Evolutionary conservation across 306 rosid genomes (phyloP).

Genomic region (Vigna trinervia): DNA sequence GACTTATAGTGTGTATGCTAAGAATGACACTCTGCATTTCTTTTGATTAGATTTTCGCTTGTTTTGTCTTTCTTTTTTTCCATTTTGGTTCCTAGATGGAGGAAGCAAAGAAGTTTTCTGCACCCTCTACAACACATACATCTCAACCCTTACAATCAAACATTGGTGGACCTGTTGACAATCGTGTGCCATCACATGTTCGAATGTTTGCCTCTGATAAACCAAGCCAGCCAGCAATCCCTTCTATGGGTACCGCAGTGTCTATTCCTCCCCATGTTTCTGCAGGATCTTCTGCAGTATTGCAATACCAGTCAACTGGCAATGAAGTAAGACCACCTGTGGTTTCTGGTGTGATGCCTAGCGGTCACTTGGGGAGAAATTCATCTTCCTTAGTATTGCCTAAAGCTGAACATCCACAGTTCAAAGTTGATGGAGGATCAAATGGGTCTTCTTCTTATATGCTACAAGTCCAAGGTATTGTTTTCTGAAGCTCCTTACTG

Average conservation of each 20-base stretch:
- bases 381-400: slow-evolving; percentile 63
- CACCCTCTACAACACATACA: slow-evolving; percentile 63
- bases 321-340: slow-evolving; percentile 63
- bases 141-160: slow-evolving; percentile 71
- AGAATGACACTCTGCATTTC: neutral
- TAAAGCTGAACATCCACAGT: slow-evolving; percentile 66
- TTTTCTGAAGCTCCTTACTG: slow-evolving; percentile 27
- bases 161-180: slow-evolving; percentile 59
- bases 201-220: slow-evolving; percentile 66
- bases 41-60: slow-evolving; percentile 22
- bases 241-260: slow-evolving; percentile 56
- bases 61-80: slow-evolving; percentile 7
- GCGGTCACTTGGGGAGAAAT: slow-evolving; percentile 75
- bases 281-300: slow-evolving; percentile 55
- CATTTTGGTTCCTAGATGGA: slow-evolving; percentile 70
- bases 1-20: neutral
- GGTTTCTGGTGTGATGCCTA: slow-evolving; percentile 67
- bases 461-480: slow-evolving; percentile 76
- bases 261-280: slow-evolving; percentile 66
- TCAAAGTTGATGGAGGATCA: slow-evolving; percentile 68
- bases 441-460: slow-evolving; percentile 74
- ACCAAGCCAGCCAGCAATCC: slow-evolving; percentile 48
- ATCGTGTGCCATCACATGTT: slow-evolving; percentile 58
- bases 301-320: slow-evolving; percentile 63
- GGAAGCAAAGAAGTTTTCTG: slow-evolving; percentile 76